phyloP scores from a whole-genome alignment of 139 green algal genomes.

The Chlamydomonas applanata region DNA sequence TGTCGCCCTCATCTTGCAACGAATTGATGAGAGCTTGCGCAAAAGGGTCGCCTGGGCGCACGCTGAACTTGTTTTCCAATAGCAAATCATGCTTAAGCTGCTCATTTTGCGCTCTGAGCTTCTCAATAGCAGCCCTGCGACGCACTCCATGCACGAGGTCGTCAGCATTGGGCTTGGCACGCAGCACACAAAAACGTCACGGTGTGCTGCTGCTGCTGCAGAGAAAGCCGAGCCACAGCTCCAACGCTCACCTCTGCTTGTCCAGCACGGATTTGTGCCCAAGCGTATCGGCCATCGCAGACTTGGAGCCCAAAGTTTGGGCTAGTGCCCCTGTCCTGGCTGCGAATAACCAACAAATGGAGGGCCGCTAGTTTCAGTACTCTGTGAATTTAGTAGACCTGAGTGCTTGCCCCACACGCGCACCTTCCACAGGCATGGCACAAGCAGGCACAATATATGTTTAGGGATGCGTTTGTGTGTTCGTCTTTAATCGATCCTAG shows the following conservation, averaged over 20 bases:
- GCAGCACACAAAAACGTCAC: background rate
- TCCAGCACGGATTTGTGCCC: constrained; percentile 59
- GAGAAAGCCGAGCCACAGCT: background rate
- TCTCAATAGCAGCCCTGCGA: constrained; percentile 75
- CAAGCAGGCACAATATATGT: too few relatives aligned
- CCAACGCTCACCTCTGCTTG: constrained; percentile 42
- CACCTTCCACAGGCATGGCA: too few relatives aligned
- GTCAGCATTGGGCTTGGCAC: too few relatives aligned
- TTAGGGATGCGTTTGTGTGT: too few relatives aligned
- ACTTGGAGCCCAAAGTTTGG: too few relatives aligned
- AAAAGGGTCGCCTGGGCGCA: constrained; percentile 52
- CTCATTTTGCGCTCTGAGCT: constrained; percentile 77
- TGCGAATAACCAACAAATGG: too few relatives aligned
- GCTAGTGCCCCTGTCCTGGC: too few relatives aligned
- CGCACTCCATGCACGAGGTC: background rate
- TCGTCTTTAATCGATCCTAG: too few relatives aligned
- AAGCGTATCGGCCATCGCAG: constrained; percentile 33
- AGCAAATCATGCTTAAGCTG: constrained; percentile 88
- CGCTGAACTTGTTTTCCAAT: constrained; percentile 88
- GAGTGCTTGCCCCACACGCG: too few relatives aligned
- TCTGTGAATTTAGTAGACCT: too few relatives aligned
- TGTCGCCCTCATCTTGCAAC: constrained; percentile 54
- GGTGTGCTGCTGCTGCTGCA: background rate
- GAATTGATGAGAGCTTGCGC: constrained; percentile 42
- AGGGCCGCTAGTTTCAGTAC: too few relatives aligned